Evolutionary conservation across 306 rosid species (phyloP).

Genomic region (Neltuma alba): DNA sequence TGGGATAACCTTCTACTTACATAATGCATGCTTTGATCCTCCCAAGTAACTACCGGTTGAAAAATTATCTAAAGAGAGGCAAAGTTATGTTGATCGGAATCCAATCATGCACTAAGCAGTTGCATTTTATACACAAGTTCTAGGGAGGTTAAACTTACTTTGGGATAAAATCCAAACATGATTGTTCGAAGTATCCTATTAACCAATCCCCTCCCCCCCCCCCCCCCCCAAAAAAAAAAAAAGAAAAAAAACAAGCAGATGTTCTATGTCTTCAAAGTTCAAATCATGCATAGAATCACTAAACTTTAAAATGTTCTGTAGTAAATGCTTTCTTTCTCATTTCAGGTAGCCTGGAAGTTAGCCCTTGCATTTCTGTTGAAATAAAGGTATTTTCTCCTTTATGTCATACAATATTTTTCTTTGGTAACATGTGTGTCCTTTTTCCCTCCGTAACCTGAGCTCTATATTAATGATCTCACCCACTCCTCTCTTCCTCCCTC

Average conservation of each 20-base stretch:
- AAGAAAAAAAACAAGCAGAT: no score
- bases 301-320: slow-evolving; percentile 26
- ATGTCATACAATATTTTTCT: not conserved
- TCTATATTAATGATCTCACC: slow-evolving; percentile 28
- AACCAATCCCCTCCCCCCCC: not conserved
- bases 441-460: slow-evolving; percentile 6
- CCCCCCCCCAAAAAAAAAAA: no score
- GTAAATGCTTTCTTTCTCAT: slow-evolving; percentile 29
- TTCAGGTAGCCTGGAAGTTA: slow-evolving; percentile 63
- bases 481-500: not conserved
- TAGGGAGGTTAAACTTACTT: no score
- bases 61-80: not conserved
- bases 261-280: not conserved
- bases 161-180: not conserved
- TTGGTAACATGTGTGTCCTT: slow-evolving; percentile 9
- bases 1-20: slow-evolving; percentile 4
- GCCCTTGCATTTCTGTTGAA: slow-evolving; percentile 79
- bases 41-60: not conserved
- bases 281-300: slow-evolving; percentile 2
- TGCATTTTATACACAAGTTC: no score
- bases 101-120: no score
- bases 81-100: no score
- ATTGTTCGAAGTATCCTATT: not conserved
- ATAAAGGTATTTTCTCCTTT: slow-evolving; percentile 64
- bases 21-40: not conserved